A percentile compares a stretch with the other conserved stretches of the same genome.
phyloP scores from a whole-genome alignment of 305 asterid species.

The Ajuga reptans region DNA sequence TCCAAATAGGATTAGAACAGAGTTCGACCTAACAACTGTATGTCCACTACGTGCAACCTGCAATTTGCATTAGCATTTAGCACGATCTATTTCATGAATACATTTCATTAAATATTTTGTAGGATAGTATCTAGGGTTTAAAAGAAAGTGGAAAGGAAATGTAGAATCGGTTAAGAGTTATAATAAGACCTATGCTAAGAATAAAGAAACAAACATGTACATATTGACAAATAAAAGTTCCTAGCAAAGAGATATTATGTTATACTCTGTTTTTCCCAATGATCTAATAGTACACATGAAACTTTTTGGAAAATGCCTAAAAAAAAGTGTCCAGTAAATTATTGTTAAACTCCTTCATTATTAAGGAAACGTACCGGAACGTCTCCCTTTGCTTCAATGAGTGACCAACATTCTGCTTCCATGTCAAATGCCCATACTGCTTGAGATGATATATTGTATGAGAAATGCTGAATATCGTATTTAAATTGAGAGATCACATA shows the following conservation, averaged over 20 bases:
- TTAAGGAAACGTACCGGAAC: constrained; percentile 59
- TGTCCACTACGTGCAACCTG: constrained; percentile 98
- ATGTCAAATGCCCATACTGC: constrained; percentile 95
- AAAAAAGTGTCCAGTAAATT: background rate
- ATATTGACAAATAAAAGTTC: background rate
- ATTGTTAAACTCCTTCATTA: background rate
- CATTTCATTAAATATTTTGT: background rate
- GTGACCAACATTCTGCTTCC: constrained; percentile 97
- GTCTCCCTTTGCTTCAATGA: constrained; percentile 85
- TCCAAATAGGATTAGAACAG: constrained; percentile 79
- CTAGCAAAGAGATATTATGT: background rate
- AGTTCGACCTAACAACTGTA: constrained; percentile 76
- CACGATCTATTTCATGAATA: background rate
- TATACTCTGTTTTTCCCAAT: background rate
- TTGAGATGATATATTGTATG: constrained; percentile 15
- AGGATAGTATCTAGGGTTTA: background rate
- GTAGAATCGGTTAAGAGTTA: background rate
- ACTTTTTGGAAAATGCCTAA: background rate
- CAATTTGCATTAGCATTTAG: constrained; percentile 20
- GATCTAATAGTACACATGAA: background rate
- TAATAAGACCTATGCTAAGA: background rate
- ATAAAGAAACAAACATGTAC: background rate
- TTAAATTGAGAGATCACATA: constrained; percentile 6
- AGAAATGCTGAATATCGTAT: constrained; percentile 8
- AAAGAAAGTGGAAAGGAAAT: background rate